phyloP scores from a whole-genome alignment of 371 early-diverging fungal genomes.

The Sporodiniella umbellata region DNA sequence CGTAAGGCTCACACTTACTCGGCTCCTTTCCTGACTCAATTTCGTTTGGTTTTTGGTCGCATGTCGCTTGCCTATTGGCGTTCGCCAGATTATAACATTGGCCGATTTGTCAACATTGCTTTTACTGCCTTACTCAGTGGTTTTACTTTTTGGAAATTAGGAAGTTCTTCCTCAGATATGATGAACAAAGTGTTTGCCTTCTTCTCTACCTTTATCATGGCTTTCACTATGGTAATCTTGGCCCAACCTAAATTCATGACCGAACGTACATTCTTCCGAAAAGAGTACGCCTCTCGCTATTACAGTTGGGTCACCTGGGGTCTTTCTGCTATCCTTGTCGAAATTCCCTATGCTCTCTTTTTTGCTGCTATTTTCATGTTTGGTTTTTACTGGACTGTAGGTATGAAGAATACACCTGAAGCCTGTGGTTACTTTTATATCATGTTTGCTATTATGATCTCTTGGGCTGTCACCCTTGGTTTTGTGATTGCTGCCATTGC shows the following conservation, averaged over 20 bases:
- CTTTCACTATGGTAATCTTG: slow-evolving; percentile 25
- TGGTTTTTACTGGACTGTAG: slow-evolving; percentile 61
- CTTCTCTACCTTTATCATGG: slow-evolving; percentile 60
- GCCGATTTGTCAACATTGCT: slow-evolving; percentile 40
- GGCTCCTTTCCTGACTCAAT: slow-evolving; percentile 29
- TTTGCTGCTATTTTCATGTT: slow-evolving; percentile 49
- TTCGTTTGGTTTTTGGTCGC: slow-evolving; percentile 37
- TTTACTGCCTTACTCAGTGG: slow-evolving; percentile 46
- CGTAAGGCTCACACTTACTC: slow-evolving; percentile 21
- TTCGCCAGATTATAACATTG: slow-evolving; percentile 53
- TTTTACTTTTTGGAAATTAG: slow-evolving; percentile 54
- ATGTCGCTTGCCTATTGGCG: slow-evolving; percentile 58
- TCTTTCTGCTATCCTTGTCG: slow-evolving; percentile 39
- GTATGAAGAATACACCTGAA: slow-evolving; percentile 41
- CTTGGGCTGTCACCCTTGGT: slow-evolving; percentile 63
- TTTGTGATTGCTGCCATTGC: slow-evolving; percentile 60
- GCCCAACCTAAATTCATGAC: slow-evolving; percentile 50
- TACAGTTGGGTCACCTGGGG: slow-evolving; percentile 64
- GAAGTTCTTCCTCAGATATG: slow-evolving; percentile 45
- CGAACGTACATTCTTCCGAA: slow-evolving; percentile 58
- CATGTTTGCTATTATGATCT: slow-evolving; percentile 42
- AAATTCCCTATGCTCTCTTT: slow-evolving; percentile 50
- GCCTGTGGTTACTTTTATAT: slow-evolving; percentile 57
- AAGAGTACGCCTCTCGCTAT: slow-evolving; percentile 63
- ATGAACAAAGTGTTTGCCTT: slow-evolving; percentile 65